A percentile compares a stretch with the other conserved stretches of the same genome.
phyloP scores from a whole-genome alignment of 805 yeast species.

The Lachancea sp. region DNA sequence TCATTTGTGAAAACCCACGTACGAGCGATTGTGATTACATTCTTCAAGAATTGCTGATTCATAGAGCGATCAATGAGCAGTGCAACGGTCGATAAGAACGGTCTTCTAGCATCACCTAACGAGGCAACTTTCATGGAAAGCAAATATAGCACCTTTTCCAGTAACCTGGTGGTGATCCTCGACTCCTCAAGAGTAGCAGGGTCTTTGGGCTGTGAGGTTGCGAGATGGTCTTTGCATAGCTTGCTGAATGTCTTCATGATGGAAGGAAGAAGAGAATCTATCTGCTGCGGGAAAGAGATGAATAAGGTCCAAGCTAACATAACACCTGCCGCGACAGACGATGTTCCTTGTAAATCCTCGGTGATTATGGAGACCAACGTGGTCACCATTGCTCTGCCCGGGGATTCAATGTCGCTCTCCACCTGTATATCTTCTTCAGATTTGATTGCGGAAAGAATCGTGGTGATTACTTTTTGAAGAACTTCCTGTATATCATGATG shows the following conservation, averaged over 20 bases:
- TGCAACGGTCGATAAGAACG: conserved; percentile 78
- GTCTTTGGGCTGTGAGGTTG: conserved; percentile 40
- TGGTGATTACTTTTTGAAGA: conserved; percentile 64
- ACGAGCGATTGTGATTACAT: conserved; percentile 71
- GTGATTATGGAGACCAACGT: conserved; percentile 62
- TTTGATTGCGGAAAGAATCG: conserved; percentile 61
- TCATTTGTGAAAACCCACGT: conserved; percentile 88
- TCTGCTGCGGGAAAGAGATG: conserved; percentile 59
- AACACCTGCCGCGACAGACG: conserved; percentile 82
- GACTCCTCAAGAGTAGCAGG: conserved; percentile 57
- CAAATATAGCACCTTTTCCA: conserved; percentile 70
- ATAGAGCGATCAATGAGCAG: conserved; percentile 84
- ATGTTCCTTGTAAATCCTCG: conserved; percentile 67
- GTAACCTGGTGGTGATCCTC: conserved; percentile 65
- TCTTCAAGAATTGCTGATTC: conserved; percentile 66
- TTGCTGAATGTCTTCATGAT: conserved; percentile 85
- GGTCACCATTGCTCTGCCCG: conserved; percentile 53
- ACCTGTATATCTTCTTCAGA: conserved; percentile 37
- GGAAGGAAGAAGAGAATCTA: conserved; percentile 69
- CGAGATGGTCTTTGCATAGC: conserved; percentile 80
- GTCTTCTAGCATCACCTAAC: conserved; percentile 90
- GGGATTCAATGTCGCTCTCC: conserved; percentile 54
- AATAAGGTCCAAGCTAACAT: conserved; percentile 78
- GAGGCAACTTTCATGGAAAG: conserved; percentile 74
- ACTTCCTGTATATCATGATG: conserved; percentile 85